Evolutionary conservation across 1,284 basidiomycete species (phyloP).

Genomic region (Paramarasmius palmivorus): DNA sequence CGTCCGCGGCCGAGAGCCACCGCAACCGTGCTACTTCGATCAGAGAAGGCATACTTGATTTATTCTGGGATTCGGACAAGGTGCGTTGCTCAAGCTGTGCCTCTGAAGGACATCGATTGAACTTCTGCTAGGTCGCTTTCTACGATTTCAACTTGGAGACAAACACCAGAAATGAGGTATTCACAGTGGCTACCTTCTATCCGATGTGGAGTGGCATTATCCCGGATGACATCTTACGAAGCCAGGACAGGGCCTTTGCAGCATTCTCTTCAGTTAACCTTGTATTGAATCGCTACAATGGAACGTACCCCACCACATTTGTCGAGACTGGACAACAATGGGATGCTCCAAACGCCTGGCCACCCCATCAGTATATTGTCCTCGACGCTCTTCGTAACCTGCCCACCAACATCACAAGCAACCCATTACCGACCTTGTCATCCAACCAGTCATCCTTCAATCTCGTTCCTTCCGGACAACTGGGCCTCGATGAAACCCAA

Average conservation of each 20-base stretch:
- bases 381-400: conserved; percentile 77
- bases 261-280: conserved; percentile 76
- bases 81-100: conserved; percentile 22
- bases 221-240: conserved; percentile 65
- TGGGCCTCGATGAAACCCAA: conserved; percentile 64
- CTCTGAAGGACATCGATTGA: neutral
- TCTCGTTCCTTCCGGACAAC: conserved; percentile 74
- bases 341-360: conserved; percentile 82
- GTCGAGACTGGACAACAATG: conserved; percentile 81
- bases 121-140: conserved; percentile 59
- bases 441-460: conserved; percentile 58
- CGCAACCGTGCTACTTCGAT: conserved; percentile 57
- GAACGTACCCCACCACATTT: conserved; percentile 76
- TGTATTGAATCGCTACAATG: conserved; percentile 83
- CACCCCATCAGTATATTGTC: conserved; percentile 84
- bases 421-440: conserved; percentile 47
- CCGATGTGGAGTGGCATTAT: conserved; percentile 88
- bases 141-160: conserved; percentile 84
- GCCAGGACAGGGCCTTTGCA: conserved; percentile 64
- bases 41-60: conserved; percentile 75
- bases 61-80: conserved; percentile 80
- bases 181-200: conserved; percentile 77
- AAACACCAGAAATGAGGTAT: conserved; percentile 62
- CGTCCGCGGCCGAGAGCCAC: conserved; percentile 52
- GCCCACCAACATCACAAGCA: conserved; percentile 65